phyloP scores from a whole-genome alignment of 2,329 filamentous ascomycete species.

The Alternaria viburni region DNA sequence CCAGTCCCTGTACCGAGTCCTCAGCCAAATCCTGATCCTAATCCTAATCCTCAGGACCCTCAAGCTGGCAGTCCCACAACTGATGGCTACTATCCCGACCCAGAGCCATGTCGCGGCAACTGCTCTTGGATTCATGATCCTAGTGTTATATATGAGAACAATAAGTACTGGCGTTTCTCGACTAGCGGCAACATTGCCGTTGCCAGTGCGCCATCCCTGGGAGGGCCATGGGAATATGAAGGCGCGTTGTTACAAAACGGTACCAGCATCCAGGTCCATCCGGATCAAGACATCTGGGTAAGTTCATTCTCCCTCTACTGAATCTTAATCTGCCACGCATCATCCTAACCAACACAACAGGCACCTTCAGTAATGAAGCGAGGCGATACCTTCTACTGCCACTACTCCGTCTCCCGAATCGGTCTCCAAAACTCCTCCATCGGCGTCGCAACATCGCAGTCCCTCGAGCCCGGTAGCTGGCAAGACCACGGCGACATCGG shows the following conservation, averaged over 20 bases:
- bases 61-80: neutral
- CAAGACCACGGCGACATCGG: constrained; percentile 62
- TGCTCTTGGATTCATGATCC: constrained; percentile 56
- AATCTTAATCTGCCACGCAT: neutral
- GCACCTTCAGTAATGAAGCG: constrained; percentile 68
- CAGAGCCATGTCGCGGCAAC: constrained; percentile 47
- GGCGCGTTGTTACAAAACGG: constrained; percentile 53
- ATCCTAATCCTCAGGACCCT: neutral
- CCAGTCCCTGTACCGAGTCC: neutral
- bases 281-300: constrained; percentile 57
- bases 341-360: constrained; percentile 43
- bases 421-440: constrained; percentile 66
- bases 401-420: constrained; percentile 67
- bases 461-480: constrained; percentile 62
- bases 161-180: constrained; percentile 58
- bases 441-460: constrained; percentile 59
- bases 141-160: constrained; percentile 53
- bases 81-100: constrained; percentile 32
- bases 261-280: constrained; percentile 50
- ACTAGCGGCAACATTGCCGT: constrained; percentile 57
- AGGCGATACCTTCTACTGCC: constrained; percentile 63
- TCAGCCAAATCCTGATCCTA: neutral
- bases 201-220: constrained; percentile 51
- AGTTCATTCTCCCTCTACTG: neutral
- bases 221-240: constrained; percentile 56